phyloP scores from a whole-genome alignment of 768 basidiomycete genomes.

The Pulveroboletus sp. region DNA sequence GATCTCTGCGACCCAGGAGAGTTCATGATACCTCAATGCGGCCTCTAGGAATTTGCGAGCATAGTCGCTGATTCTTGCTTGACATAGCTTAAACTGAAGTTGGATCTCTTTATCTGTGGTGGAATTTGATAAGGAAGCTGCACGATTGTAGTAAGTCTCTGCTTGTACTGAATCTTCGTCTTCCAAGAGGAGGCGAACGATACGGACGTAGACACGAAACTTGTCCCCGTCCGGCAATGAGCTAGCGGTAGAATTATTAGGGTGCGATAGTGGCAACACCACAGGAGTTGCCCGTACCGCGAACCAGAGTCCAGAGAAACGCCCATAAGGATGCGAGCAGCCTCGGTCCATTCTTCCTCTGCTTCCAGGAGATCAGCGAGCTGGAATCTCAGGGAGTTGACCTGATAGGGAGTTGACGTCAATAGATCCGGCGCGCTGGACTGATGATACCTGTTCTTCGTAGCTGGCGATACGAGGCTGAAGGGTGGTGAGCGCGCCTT shows the following conservation, averaged over 20 bases:
- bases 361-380: conserved; percentile 86
- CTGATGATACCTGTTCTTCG: conserved; percentile 80
- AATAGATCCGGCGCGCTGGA: neutral
- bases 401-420: conserved; percentile 40
- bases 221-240: conserved; percentile 78
- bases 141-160: conserved; percentile 97
- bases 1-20: conserved; percentile 86
- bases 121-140: conserved; percentile 81
- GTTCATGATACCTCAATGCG: conserved; percentile 88
- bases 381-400: conserved; percentile 76
- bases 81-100: conserved; percentile 84
- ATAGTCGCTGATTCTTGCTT: conserved; percentile 93
- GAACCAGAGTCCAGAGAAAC: conserved; percentile 89
- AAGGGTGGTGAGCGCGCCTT: conserved; percentile 64
- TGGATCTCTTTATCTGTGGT: conserved; percentile 74
- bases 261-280: neutral
- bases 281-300: conserved; percentile 45
- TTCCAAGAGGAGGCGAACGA: conserved; percentile 90
- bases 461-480: conserved; percentile 84
- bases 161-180: conserved; percentile 96
- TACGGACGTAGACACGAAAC: conserved; percentile 85
- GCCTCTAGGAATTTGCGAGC: conserved; percentile 92
- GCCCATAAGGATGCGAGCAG: conserved; percentile 87
- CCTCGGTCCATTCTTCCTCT: conserved; percentile 92
- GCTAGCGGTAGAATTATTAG: conserved; percentile 29